phyloP scores from a whole-genome alignment of 352 stramenopile genomes.

The Phytopythium chamaehyphon region DNA sequence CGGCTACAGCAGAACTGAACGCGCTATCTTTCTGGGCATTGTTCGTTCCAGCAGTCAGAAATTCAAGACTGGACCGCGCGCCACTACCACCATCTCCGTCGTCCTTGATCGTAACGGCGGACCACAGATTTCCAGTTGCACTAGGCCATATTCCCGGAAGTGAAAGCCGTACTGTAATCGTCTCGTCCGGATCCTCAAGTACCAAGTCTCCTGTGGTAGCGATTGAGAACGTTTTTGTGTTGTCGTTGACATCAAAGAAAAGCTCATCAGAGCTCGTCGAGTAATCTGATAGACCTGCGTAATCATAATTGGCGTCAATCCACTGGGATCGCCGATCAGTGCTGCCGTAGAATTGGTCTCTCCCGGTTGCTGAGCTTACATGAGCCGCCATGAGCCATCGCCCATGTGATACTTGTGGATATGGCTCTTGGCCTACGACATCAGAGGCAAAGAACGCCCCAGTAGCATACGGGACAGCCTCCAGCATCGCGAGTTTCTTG shows the following conservation, averaged over 20 bases:
- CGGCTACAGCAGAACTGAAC: slow-evolving; percentile 52
- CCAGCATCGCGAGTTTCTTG: slow-evolving; percentile 54
- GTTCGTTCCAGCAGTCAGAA: slow-evolving; percentile 34
- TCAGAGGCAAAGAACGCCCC: slow-evolving; percentile 51
- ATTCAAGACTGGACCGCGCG: slow-evolving; percentile 54
- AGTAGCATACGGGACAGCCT: slow-evolving; percentile 34
- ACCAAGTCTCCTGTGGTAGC: slow-evolving; percentile 89
- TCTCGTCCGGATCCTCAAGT: slow-evolving; percentile 90
- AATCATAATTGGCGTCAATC: slow-evolving; percentile 86
- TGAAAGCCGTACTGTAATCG: slow-evolving; percentile 86
- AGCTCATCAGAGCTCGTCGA: slow-evolving; percentile 50
- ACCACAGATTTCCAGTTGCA: slow-evolving; percentile 81
- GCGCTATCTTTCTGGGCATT: slow-evolving; percentile 30
- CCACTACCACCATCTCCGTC: slow-evolving; percentile 89
- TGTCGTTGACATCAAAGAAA: slow-evolving; percentile 58
- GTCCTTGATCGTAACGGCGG: slow-evolving; percentile 87
- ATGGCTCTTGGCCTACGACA: slow-evolving; percentile 69
- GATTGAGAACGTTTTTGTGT: slow-evolving; percentile 63
- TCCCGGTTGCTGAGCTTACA: slow-evolving; percentile 82
- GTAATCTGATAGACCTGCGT: slow-evolving; percentile 89
- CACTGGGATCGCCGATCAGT: slow-evolving; percentile 68
- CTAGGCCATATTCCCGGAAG: slow-evolving; percentile 92
- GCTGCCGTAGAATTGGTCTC: slow-evolving; percentile 91
- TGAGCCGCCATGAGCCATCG: slow-evolving; percentile 50
- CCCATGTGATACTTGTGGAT: slow-evolving; percentile 60